Evolutionary conservation across 1,139 yeast genomes (phyloP), one percentile per base, ranked within the genome.

Genomic region (Trichomonascaceae sp.): DNA sequence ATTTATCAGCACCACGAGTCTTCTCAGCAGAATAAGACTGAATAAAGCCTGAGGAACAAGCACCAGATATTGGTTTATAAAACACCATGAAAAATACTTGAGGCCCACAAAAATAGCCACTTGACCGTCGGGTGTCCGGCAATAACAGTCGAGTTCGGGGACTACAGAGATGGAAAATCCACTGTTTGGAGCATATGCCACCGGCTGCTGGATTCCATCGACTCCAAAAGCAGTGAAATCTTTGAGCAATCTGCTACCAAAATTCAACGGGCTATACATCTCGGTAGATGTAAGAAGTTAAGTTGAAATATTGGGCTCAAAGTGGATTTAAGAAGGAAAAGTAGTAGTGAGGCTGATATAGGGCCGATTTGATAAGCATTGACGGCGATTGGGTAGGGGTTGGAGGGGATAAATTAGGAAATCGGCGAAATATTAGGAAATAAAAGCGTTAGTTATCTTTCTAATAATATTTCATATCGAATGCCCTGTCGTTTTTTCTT

Each of bases 51-150:
- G 45, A 15, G 58, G 57, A 24, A 52, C 15, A 9, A 56, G 32
- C 3, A 53, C 49, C 50, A 55, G 20, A 44, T 55, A 55, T 19
- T 47, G 49, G 27, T 55, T 51, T 8, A 55, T 36, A 47, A 55
- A 53, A 18, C 58, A 55, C 51, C 52, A 47, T 4, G 56, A 53
- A 13, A 55, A 43, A 43, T 38, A 55, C 30, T 22, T 45, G 36
- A 45, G 30, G 36, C 24, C 47, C 7, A 45, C 47, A 13, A 45
- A 45, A 13, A 45, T 24, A 15, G 19, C 19, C 18, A 45, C 15
- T 12, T 19, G 30, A 12, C 47, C 47, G 9, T 45, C 17, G 17
- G 9, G 19, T 2, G 47, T 45, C 12, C 36, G 47, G 36, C 47
- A 45, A 19, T 22, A 19, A 18, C 36, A 22, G 30, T 45, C 36